Percentiles rank a stretch among this genome's conserved stretches.
Conservation (phyloP, 768 basidiomycete species). For the Boletus rufocinnamomeus region DNA sequence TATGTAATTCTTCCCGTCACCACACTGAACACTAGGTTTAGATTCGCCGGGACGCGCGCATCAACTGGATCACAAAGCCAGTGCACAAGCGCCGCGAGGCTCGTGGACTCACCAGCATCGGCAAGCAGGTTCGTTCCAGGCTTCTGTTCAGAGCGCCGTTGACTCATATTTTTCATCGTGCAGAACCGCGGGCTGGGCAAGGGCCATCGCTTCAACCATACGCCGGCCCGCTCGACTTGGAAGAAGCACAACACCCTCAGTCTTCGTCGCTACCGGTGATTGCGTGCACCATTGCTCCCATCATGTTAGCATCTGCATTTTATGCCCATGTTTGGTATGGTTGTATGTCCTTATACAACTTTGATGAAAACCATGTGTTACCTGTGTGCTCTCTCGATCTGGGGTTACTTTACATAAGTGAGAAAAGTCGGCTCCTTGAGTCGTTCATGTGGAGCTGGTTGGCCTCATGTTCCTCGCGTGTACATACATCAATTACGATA, state of each 20-base stretch:
- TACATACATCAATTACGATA: constrained; percentile 14
- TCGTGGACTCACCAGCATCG: constrained; percentile 94
- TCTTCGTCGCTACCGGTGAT: constrained; percentile 82
- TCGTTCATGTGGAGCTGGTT: constrained; percentile 1
- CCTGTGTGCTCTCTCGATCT: background rate
- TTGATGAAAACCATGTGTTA: constrained; percentile 18
- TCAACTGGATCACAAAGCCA: constrained; percentile 99
- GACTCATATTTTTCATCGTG: constrained; percentile 2
- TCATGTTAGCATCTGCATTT: constrained; percentile 15
- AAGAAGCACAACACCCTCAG: constrained; percentile 98
- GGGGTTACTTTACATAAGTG: background rate
- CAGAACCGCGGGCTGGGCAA: constrained; percentile 98
- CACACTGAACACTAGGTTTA: constrained; percentile 33
- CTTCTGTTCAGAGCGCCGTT: background rate
- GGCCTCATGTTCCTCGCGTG: constrained; percentile 28
- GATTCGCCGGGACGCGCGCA: constrained; percentile 94
- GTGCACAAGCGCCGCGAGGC: constrained; percentile 99
- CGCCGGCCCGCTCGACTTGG: constrained; percentile 89
- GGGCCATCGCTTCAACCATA: constrained; percentile 92
- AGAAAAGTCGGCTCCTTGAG: background rate
- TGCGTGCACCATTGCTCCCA: background rate
- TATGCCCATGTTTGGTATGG: constrained; percentile 33
- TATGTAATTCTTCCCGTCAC: background rate
- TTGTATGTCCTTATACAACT: constrained; percentile 20
- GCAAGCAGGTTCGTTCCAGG: constrained; percentile 76